Evolutionary conservation across 495 filamentous ascomycete species (phyloP).

Genomic region (Usnea hakonensis): DNA sequence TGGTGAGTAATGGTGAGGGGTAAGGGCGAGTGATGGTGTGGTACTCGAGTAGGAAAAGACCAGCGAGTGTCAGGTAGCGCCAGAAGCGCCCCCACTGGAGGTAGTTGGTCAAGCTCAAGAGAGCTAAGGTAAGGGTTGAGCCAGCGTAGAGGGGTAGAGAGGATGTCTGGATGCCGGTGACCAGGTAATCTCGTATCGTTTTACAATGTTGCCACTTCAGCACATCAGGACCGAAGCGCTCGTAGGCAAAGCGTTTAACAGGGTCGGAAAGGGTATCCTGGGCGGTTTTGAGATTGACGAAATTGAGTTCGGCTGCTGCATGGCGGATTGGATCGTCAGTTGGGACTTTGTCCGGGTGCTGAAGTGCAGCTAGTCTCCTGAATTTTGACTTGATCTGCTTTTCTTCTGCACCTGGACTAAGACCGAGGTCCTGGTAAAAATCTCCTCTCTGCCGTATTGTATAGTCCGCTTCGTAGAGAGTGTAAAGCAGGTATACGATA

Average conservation of each 20-base stretch:
- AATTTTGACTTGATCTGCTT: slow-evolving; percentile 76
- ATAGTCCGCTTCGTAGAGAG: slow-evolving; percentile 86
- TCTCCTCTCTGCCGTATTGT: slow-evolving; percentile 59
- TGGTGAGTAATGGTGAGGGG: slow-evolving; percentile 46
- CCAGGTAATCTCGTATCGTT: slow-evolving; percentile 68
- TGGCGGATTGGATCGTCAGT: slow-evolving; percentile 28
- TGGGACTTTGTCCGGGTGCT: slow-evolving; percentile 81
- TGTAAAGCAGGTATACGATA: slow-evolving; percentile 77
- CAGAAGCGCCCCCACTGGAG: slow-evolving; percentile 80
- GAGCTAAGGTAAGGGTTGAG: slow-evolving; percentile 53
- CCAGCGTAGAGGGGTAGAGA: slow-evolving; percentile 56
- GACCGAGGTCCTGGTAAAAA: slow-evolving; percentile 69
- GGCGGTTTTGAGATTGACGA: slow-evolving; percentile 72
- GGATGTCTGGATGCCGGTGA: slow-evolving; percentile 50
- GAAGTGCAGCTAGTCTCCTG: slow-evolving; percentile 69
- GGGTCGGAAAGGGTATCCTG: slow-evolving; percentile 78
- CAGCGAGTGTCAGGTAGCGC: slow-evolving; percentile 72
- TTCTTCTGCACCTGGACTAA: slow-evolving; percentile 61
- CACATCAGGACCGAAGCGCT: slow-evolving; percentile 79
- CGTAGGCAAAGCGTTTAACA: slow-evolving; percentile 80
- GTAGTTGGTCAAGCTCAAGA: slow-evolving; percentile 69
- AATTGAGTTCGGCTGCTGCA: slow-evolving; percentile 50
- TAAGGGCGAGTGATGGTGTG: slow-evolving; percentile 61
- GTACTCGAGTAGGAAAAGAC: slow-evolving; percentile 65
- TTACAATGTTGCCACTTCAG: slow-evolving; percentile 57